These are phyloP conservation scores for Termitomyces sp. DNA, from an alignment of 768 basidiomycete species.

Conservation along the genomic window DNA sequence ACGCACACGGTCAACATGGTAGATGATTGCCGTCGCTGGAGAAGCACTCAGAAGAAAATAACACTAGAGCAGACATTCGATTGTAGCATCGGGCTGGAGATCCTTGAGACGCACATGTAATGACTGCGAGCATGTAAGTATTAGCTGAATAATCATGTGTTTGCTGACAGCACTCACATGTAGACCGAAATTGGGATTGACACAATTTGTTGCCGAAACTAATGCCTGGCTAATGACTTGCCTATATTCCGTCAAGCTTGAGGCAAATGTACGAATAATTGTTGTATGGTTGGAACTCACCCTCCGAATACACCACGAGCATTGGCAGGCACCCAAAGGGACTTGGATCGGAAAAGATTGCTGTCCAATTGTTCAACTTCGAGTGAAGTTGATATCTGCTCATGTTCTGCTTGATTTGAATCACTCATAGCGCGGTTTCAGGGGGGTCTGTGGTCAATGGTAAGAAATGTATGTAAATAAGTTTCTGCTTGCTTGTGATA, in stretches of 20 bases:
- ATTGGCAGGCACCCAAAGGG: conserved; percentile 56
- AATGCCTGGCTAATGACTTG: conserved; percentile 89
- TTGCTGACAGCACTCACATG: conserved; percentile 57
- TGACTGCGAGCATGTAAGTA: conserved; percentile 39
- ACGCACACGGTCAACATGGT: conserved; percentile 73
- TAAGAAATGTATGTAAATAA: conserved; percentile 24
- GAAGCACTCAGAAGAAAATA: conserved; percentile 81
- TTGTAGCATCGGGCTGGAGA: background rate
- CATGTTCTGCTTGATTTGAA: conserved; percentile 55
- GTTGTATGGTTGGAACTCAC: conserved; percentile 22
- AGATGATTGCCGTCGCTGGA: conserved; percentile 68
- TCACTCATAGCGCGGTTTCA: conserved; percentile 21
- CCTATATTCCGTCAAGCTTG: conserved; percentile 17
- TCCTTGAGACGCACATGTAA: conserved; percentile 53
- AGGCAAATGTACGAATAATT: background rate
- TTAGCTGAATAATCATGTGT: background rate
- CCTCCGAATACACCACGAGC: conserved; percentile 83
- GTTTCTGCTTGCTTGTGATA: conserved; percentile 58
- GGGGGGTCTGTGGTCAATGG: background rate
- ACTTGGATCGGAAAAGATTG: conserved; percentile 77
- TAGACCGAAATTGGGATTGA: conserved; percentile 58
- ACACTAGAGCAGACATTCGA: conserved; percentile 42
- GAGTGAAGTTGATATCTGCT: conserved; percentile 68
- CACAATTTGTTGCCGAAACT: conserved; percentile 75
- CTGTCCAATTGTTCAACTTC: conserved; percentile 78